These are phyloP conservation scores for Achlya hypogyna DNA, from an alignment of 352 stramenopile genomes.

Conservation along the genomic window DNA sequence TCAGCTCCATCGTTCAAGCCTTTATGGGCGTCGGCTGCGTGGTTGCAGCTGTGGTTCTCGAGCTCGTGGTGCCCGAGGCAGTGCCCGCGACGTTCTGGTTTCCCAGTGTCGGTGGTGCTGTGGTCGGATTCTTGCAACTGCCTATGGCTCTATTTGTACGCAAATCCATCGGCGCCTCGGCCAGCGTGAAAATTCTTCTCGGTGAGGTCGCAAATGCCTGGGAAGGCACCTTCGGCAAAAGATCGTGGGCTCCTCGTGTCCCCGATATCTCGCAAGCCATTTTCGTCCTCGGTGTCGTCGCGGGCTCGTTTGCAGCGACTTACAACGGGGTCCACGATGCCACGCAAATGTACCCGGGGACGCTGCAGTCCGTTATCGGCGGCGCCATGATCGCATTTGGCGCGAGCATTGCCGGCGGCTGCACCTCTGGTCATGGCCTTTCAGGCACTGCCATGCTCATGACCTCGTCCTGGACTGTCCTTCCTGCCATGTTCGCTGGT, in stretches of 20 bases:
- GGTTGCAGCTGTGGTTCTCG: constrained; percentile 4
- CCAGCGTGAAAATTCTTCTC: constrained; percentile 15
- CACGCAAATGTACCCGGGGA: background rate
- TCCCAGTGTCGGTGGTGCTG: background rate
- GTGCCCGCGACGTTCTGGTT: background rate
- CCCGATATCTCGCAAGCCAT: background rate
- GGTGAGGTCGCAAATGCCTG: background rate
- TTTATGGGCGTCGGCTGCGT: constrained; percentile 7
- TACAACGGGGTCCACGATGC: background rate
- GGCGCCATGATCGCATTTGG: constrained; percentile 5
- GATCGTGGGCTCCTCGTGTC: background rate
- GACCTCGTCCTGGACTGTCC: background rate
- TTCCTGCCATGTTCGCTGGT: constrained; percentile 6
- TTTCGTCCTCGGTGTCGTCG: background rate
- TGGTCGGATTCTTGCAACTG: constrained; percentile 22
- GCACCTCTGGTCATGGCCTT: constrained; percentile 7
- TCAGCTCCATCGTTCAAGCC: constrained; percentile 1
- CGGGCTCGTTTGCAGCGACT: background rate
- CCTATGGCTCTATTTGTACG: constrained; percentile 20
- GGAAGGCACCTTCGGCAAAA: background rate
- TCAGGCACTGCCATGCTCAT: constrained; percentile 6
- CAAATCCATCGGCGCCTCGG: constrained; percentile 12
- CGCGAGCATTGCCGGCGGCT: background rate
- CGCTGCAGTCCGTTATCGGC: background rate
- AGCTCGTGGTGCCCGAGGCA: constrained; percentile 10